Evolutionary conservation across 495 filamentous ascomycete species (phyloP).

Genomic region (Pseudomonodictys pantanalensis): DNA sequence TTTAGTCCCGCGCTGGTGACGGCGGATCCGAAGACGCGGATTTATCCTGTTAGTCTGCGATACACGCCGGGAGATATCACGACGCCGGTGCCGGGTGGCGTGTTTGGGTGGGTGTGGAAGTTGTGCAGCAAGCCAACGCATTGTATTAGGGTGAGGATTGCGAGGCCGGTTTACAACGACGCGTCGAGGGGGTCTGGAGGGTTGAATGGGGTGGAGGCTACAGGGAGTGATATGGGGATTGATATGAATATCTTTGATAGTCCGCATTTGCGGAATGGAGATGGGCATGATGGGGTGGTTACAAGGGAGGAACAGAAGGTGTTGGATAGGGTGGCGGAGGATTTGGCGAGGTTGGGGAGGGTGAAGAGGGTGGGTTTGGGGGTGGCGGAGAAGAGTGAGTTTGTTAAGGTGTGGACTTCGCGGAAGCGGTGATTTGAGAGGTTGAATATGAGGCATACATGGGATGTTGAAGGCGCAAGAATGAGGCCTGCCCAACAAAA

Average conservation of each 20-base stretch:
- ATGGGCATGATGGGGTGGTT: slow-evolving; percentile 37
- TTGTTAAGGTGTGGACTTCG: slow-evolving; percentile 61
- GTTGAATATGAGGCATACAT: no score
- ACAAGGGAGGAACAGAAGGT: slow-evolving; percentile 44
- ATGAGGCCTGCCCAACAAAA: no score
- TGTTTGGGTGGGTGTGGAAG: slow-evolving; percentile 73
- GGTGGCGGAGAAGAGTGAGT: slow-evolving; percentile 75
- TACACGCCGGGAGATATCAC: slow-evolving; percentile 88
- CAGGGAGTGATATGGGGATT: slow-evolving; percentile 42
- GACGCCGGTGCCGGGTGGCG: slow-evolving; percentile 76
- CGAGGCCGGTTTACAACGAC: slow-evolving; percentile 60
- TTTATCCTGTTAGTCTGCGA: slow-evolving; percentile 85
- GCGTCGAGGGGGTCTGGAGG: slow-evolving; percentile 42
- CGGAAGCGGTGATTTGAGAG: slow-evolving; percentile 34
- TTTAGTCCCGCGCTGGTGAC: slow-evolving; percentile 70
- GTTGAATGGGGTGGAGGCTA: slow-evolving; percentile 7
- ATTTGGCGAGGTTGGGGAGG: slow-evolving; percentile 81
- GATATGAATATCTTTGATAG: slow-evolving; percentile 53
- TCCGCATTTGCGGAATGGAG: slow-evolving; percentile 34
- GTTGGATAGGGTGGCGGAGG: slow-evolving; percentile 74
- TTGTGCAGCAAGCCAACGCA: slow-evolving; percentile 83
- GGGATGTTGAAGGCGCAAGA: no score
- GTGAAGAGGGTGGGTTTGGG: slow-evolving; percentile 89
- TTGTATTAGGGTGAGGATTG: slow-evolving; percentile 85
- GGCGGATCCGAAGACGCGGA: slow-evolving; percentile 59